Evolutionary conservation across 805 yeast species (phyloP), one percentile per base, ranked within the genome.

Genomic region (Lipomyces sp.): DNA sequence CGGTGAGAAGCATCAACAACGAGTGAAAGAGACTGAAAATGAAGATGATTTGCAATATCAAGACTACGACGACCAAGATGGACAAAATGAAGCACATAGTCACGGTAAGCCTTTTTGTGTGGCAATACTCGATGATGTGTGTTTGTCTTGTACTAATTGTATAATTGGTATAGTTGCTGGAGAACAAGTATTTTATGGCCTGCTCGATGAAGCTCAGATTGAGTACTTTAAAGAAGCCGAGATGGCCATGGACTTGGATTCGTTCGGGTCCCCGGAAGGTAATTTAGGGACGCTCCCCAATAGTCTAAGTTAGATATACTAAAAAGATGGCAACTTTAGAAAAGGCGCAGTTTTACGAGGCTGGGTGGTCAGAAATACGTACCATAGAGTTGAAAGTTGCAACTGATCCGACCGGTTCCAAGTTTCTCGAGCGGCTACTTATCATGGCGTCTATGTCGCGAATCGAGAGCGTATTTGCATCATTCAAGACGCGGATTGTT

Each of bases 171-270:
- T n/a, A 39, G 42, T 4, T 6, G 53, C 47, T 3, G 58, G 59
- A 7, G 62, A 63, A 7, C 54, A 63, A 37, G 74, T 84, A 18
- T 91, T 90, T 65, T 93, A 83, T 67, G 98, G 98, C 21, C 74
- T 91, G 33, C 83, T 91, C 10, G 95, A 88, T 65, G 68, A 89
- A 3, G 76, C 79, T 26, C 98, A 91, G 67, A 70, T 87, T 37
- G 96, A 89, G 56, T 91, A 93, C 68, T 93, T 91, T 74, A 88
- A 87, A 63, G 88, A 84, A 62, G 95, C 97, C 0, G 98, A 91
- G 68, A 79, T 89, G 3, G 85, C 93, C 0, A 72, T 91, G 38
- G 83, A 89, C 40, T 77, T 88, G 36, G 81, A 89, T 68, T 84
- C 93, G 0, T 87, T 91, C 63, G 86, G 79, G 18, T 70, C 74